Conservation (phyloP, 1,284 basidiomycete genomes). For the Golubevia sp. region DNA sequence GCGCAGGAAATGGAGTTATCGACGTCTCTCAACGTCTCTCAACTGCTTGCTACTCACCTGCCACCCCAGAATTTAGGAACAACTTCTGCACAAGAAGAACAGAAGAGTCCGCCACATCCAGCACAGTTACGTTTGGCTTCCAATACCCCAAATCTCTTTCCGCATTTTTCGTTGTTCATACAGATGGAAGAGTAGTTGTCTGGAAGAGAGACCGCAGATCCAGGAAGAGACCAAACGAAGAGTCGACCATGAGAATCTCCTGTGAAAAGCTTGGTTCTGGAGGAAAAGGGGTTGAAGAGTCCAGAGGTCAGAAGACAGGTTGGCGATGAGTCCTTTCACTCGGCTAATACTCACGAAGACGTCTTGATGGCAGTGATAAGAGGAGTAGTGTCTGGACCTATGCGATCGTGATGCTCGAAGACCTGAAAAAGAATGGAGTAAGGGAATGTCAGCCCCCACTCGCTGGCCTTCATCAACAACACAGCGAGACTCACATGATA, state of each 20-base stretch:
- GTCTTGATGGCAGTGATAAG: slow-evolving; percentile 22
- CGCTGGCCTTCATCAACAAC: no score
- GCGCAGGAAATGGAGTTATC: no score
- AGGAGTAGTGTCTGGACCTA: slow-evolving; percentile 10
- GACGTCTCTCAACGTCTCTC: no score
- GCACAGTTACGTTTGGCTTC: slow-evolving; percentile 31
- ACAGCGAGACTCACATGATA: no score
- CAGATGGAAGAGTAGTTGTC: slow-evolving; percentile 25
- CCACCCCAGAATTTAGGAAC: no score
- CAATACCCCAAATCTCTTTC: slow-evolving; percentile 36
- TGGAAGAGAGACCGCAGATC: slow-evolving; percentile 37
- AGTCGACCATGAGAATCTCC: slow-evolving; percentile 46
- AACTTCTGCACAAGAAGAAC: slow-evolving; percentile 24
- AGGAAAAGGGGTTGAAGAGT: background rate
- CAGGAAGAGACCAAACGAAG: slow-evolving; percentile 47
- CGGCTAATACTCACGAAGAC: slow-evolving; percentile 5
- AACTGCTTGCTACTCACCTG: no score
- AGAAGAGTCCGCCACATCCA: slow-evolving; percentile 42
- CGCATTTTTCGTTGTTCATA: slow-evolving; percentile 23
- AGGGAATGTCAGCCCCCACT: no score
- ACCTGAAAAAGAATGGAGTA: slow-evolving; percentile 17
- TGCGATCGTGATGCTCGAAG: slow-evolving; percentile 32
- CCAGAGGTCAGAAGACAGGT: background rate
- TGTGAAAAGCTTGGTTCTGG: slow-evolving; percentile 17
- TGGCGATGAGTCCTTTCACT: background rate